Evolutionary conservation across 441 rosid species (phyloP), one percentile per base, ranked within the genome.

Genomic region (Erodium chrysanthum): DNA sequence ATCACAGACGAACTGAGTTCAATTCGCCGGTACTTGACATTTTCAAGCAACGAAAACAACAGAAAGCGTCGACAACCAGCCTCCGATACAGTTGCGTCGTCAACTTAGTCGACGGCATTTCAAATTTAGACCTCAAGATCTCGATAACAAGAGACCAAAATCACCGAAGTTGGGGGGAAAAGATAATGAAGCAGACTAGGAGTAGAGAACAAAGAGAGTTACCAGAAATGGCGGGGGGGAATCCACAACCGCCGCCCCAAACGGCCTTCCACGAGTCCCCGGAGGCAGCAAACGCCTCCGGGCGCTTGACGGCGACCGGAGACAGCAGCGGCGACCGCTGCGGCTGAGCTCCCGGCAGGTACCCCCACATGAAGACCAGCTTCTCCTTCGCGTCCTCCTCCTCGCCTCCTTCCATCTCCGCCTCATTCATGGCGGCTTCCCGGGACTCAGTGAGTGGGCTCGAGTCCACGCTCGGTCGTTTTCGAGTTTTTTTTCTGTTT

Each of bases 181-280:
- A 27, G 29, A 27, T 27, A 27, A 27, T 27, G 29, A 27, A 27
- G 29, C 29, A 44, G 54, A 48, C n/a, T 14, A 15, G 12, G 18
- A 48, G 18, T n/a, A 0, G 20, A 48, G 54, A 48, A 15, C n/a
- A 48, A 14, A 14, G 5, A 14, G 7, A 50, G 21, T 7, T 65
- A 91, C 99, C 96, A 69, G 96, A 81, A 75, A 87, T 86, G 69
- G 96, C 97, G 87, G 89, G 84, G 73, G 99, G 97, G 75, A 91
- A 91, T 42, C 99, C 96, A 64, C 99, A 94, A 0, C 97, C 97
- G 1, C 99, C 97, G 21, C 99, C 96, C 44, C 86, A 89, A 0
- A 94, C 97, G 52, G 91, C 96, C 68, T 71, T 83, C 96, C 99
- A 94, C 6, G 70, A 7, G 52, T 37, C 17, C 21, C 64, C 52